These are phyloP conservation scores for Moesziomyces sp. DNA, from an alignment of 1,284 basidiomycete species.

Conservation along the genomic window DNA sequence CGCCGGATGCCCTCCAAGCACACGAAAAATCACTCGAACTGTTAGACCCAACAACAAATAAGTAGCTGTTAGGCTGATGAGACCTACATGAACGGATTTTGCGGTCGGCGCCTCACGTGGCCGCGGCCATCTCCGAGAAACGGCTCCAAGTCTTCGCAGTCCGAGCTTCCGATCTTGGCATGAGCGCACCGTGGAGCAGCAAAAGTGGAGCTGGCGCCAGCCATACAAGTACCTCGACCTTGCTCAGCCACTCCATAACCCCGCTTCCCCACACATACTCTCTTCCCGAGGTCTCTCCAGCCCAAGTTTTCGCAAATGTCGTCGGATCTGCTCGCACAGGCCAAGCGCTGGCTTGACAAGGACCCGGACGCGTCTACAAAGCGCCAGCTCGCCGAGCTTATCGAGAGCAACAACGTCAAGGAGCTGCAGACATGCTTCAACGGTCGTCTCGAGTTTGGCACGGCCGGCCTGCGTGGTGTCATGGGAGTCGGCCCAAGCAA, in stretches of 20 bases:
- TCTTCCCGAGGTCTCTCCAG: neutral
- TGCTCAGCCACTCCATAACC: neutral
- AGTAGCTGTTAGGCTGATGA: neutral
- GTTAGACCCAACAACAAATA: no score
- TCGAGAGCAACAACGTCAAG: slow-evolving; percentile 39
- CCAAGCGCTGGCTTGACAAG: slow-evolving; percentile 54
- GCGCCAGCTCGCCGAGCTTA: slow-evolving; percentile 31
- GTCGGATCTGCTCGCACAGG: slow-evolving; percentile 32
- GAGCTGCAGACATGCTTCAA: slow-evolving; percentile 53
- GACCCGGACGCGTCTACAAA: slow-evolving; percentile 51
- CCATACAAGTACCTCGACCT: slow-evolving; percentile 7
- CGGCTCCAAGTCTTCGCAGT: neutral
- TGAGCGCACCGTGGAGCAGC: slow-evolving; percentile 1
- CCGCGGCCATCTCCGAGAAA: slow-evolving; percentile 43
- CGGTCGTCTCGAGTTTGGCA: slow-evolving; percentile 56
- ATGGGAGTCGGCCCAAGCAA: slow-evolving; percentile 57
- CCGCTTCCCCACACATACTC: neutral
- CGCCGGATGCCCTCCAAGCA: no score
- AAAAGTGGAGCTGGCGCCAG: slow-evolving; percentile 7
- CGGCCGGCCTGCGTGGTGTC: slow-evolving; percentile 55
- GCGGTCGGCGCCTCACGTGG: neutral
- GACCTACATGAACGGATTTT: neutral
- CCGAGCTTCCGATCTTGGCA: slow-evolving; percentile 24
- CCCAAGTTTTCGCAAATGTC: slow-evolving; percentile 7
- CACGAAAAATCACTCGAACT: no score